These are phyloP conservation scores for Chaetothyriales sp. DNA, from an alignment of 2,329 filamentous ascomycete genomes.

Conservation along the genomic window DNA sequence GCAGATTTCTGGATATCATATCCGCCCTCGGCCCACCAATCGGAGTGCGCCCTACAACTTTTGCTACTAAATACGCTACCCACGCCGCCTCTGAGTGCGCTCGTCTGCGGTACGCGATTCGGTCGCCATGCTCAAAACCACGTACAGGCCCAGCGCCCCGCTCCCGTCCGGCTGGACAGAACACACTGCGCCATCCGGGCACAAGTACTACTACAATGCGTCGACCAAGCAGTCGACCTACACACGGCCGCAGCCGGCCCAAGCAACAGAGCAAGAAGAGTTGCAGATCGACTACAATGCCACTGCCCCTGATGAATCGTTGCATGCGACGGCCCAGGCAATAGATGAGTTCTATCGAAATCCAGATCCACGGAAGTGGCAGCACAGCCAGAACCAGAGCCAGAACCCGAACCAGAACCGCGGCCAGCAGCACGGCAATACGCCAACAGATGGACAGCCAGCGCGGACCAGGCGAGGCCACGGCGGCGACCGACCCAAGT, in stretches of 20 bases:
- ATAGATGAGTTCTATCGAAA: conserved; percentile 18
- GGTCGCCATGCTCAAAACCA: conserved; percentile 56
- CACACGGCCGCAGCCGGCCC: conserved; percentile 44
- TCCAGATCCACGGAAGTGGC: conserved; percentile 7
- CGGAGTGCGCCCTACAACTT: background rate
- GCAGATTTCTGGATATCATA: background rate
- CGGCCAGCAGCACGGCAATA: conserved; percentile 28
- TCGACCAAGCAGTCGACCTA: conserved; percentile 79
- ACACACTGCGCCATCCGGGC: conserved; percentile 71
- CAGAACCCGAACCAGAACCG: conserved; percentile 24
- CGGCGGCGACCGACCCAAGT: conserved; percentile 60
- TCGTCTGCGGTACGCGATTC: background rate
- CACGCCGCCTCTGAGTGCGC: background rate
- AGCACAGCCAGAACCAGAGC: background rate
- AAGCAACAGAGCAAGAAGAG: conserved; percentile 23
- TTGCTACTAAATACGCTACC: background rate
- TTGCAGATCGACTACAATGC: conserved; percentile 17
- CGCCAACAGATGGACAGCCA: conserved; percentile 39
- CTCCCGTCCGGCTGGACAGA: conserved; percentile 80
- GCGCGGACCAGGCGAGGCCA: conserved; percentile 51
- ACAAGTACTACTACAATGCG: conserved; percentile 78
- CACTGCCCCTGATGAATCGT: conserved; percentile 13
- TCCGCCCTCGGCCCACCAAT: background rate
- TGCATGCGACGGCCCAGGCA: conserved; percentile 12
- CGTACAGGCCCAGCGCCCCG: conserved; percentile 52